Evolutionary conservation across 2,329 filamentous ascomycete genomes (phyloP).

Genomic region (Pseudophaeomoniella oleicola): DNA sequence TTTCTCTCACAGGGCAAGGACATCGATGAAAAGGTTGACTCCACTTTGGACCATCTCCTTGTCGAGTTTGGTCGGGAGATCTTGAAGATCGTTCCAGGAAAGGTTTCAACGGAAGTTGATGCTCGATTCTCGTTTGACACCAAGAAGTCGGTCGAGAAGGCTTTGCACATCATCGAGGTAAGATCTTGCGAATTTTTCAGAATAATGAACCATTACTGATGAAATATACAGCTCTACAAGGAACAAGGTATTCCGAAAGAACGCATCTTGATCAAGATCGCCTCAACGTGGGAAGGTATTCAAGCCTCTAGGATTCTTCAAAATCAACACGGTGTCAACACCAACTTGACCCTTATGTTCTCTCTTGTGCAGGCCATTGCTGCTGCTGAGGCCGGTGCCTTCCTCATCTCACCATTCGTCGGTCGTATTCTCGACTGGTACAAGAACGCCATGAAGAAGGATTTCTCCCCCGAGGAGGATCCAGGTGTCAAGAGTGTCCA

Average conservation of each 20-base stretch:
- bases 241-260: constrained; percentile 82
- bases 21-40: constrained; percentile 72
- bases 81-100: constrained; percentile 89
- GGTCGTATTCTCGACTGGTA: constrained; percentile 99
- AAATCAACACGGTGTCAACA: constrained; percentile 90
- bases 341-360: constrained; percentile 99
- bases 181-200: constrained; percentile 12
- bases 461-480: constrained; percentile 79
- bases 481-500: constrained; percentile 91
- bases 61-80: constrained; percentile 99
- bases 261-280: constrained; percentile 95
- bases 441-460: constrained; percentile 92
- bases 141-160: constrained; percentile 84
- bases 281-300: constrained; percentile 99
- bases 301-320: constrained; percentile 96
- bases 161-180: constrained; percentile 91
- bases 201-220: background rate
- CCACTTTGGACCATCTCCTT: constrained; percentile 80
- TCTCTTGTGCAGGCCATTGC: constrained; percentile 87
- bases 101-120: constrained; percentile 98
- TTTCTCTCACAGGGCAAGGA: constrained; percentile 33
- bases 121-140: constrained; percentile 92
- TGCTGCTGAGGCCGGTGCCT: constrained; percentile 85
- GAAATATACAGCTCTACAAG: constrained; percentile 66
- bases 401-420: constrained; percentile 98